phyloP scores from a whole-genome alignment of 1,284 basidiomycete species.

The Trametes polyzona region DNA sequence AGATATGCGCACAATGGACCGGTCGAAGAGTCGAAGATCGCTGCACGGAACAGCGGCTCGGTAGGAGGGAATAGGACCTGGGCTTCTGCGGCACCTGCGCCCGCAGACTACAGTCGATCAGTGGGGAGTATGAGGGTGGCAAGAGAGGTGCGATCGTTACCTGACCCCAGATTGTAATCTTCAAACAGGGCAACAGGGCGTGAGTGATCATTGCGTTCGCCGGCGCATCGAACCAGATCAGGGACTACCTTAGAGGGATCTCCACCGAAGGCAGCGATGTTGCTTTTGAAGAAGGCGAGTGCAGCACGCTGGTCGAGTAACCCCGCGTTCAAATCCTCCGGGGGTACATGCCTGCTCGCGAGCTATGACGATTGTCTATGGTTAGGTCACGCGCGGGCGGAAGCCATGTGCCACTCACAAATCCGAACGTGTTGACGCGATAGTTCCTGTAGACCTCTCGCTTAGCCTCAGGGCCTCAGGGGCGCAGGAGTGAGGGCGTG shows the following conservation, averaged over 20 bases:
- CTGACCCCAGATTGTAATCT: conserved; percentile 68
- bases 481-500: background rate
- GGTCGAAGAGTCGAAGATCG: conserved; percentile 55
- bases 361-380: too few relatives aligned
- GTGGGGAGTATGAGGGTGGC: background rate
- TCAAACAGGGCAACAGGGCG: background rate
- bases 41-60: conserved; percentile 52
- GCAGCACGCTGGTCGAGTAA: conserved; percentile 61
- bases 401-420: conserved; percentile 42
- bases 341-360: conserved; percentile 49
- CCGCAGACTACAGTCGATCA: conserved; percentile 51
- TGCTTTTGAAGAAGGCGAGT: conserved; percentile 61
- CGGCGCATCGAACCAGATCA: background rate
- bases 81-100: conserved; percentile 57
- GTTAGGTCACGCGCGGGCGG: too few relatives aligned
- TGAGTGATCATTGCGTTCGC: too few relatives aligned
- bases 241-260: conserved; percentile 58
- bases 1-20: conserved; percentile 53
- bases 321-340: conserved; percentile 58
- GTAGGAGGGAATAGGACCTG: conserved; percentile 51
- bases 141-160: conserved; percentile 32
- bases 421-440: conserved; percentile 62
- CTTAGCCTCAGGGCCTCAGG: too few relatives aligned
- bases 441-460: conserved; percentile 47
- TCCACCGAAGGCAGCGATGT: conserved; percentile 67